Percentiles rank a stretch among this genome's conserved stretches.
phyloP scores from a whole-genome alignment of 73 alveolate species.

The Paramecium octaurelia region DNA sequence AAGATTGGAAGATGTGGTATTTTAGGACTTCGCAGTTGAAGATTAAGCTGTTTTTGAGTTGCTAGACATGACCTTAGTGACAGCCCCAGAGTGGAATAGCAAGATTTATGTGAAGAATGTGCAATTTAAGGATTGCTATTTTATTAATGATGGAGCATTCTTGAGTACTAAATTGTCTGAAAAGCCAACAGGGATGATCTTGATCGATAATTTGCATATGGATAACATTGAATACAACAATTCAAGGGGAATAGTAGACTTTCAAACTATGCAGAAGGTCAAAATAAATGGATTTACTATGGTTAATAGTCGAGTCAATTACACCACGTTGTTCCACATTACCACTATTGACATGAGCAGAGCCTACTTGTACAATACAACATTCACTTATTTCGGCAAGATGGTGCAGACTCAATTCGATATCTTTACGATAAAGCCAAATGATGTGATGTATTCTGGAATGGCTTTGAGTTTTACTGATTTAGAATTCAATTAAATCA shows the following conservation, averaged over 20 bases:
- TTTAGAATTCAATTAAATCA: not conserved
- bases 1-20: not conserved
- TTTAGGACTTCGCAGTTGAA: not conserved
- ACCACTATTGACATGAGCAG: not conserved
- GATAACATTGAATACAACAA: not conserved
- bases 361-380: not conserved
- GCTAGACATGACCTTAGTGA: not conserved
- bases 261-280: not conserved
- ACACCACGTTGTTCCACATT: not conserved
- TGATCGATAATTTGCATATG: not conserved
- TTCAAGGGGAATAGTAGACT: not conserved
- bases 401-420: not conserved
- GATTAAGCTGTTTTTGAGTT: not conserved
- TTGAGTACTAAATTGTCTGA: not conserved
- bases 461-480: not conserved
- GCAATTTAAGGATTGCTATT: not conserved
- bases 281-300: not conserved
- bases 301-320: not conserved
- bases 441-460: constrained; percentile 9
- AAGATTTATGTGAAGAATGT: not conserved
- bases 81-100: constrained; percentile 33
- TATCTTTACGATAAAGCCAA: not conserved
- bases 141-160: not conserved
- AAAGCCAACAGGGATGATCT: not conserved
- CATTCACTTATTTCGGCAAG: constrained; percentile 19